Conservation (phyloP, 352 stramenopile genomes). For the Phytophthora sp. region DNA sequence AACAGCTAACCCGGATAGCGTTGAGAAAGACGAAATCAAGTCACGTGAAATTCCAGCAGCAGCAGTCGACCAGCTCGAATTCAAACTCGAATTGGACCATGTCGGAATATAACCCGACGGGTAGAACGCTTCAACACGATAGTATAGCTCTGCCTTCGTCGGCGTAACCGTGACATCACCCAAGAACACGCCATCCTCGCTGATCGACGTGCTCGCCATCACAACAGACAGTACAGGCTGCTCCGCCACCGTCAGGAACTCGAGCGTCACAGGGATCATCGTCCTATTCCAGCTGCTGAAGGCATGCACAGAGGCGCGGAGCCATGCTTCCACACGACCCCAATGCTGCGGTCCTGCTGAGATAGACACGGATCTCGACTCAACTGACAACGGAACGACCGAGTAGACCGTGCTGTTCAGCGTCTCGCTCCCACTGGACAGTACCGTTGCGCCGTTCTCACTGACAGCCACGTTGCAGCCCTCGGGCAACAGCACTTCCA, state of each 20-base stretch:
- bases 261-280: slow-evolving; percentile 16
- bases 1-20: background rate
- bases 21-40: slow-evolving; percentile 21
- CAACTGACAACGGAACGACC: slow-evolving; percentile 17
- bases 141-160: slow-evolving; percentile 29
- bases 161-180: slow-evolving; percentile 21
- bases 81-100: background rate
- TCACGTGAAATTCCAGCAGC: background rate
- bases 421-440: slow-evolving; percentile 16
- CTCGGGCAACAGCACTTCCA: slow-evolving; percentile 25
- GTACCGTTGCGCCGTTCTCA: slow-evolving; percentile 6
- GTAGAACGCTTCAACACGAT: slow-evolving; percentile 27
- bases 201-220: slow-evolving; percentile 17
- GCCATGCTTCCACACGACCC: background rate
- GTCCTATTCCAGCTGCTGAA: slow-evolving; percentile 35
- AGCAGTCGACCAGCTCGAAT: slow-evolving; percentile 4
- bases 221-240: slow-evolving; percentile 14
- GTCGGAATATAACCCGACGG: slow-evolving; percentile 12
- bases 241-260: slow-evolving; percentile 30
- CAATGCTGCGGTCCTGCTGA: slow-evolving; percentile 9
- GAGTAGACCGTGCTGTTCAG: slow-evolving; percentile 2
- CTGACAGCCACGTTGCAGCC: slow-evolving; percentile 16
- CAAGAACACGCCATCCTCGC: slow-evolving; percentile 18
- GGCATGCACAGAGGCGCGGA: slow-evolving; percentile 31
- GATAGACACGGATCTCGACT: slow-evolving; percentile 19